phyloP scores from a whole-genome alignment of 2,329 filamentous ascomycete genomes.

The Colletotrichum sp. region DNA sequence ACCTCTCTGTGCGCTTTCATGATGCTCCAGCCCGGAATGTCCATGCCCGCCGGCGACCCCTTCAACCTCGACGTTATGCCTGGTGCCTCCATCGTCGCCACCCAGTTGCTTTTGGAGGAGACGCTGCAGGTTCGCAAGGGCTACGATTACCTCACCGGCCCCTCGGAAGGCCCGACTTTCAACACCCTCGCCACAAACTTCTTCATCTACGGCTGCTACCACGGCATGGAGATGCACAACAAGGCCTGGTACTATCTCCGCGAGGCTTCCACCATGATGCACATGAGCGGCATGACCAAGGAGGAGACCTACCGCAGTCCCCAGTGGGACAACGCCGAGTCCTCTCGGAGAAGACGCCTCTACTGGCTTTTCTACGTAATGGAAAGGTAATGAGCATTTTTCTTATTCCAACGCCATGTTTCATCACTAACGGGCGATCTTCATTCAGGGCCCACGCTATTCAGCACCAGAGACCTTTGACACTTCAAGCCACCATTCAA shows the following conservation, averaged over 20 bases:
- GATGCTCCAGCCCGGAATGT: constrained; percentile 73
- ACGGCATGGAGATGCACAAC: constrained; percentile 74
- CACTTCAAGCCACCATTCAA: constrained; percentile 72
- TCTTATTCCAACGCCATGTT: not conserved
- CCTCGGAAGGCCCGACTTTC: constrained; percentile 35
- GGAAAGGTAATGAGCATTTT: constrained; percentile 63
- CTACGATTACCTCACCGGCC: constrained; percentile 61
- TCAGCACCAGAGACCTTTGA: constrained; percentile 71
- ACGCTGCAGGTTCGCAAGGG: constrained; percentile 67
- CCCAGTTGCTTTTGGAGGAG: constrained; percentile 72
- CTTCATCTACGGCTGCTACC: constrained; percentile 77
- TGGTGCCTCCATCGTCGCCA: constrained; percentile 66
- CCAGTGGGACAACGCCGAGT: constrained; percentile 63
- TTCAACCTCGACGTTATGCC: constrained; percentile 61
- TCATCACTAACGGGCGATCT: not conserved
- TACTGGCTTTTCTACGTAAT: constrained; percentile 78
- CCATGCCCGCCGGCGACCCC: constrained; percentile 60
- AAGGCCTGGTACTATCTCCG: constrained; percentile 82
- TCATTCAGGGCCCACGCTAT: constrained; percentile 69
- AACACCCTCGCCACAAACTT: constrained; percentile 75
- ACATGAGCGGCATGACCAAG: constrained; percentile 65
- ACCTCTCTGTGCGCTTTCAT: constrained; percentile 71
- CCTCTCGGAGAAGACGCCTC: constrained; percentile 67
- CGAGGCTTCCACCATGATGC: constrained; percentile 75
- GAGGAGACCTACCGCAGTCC: constrained; percentile 61